Base-by-base conservation (phyloP, 108 stramenopile genomes). In the Cyclotella cryptica region DNA sequence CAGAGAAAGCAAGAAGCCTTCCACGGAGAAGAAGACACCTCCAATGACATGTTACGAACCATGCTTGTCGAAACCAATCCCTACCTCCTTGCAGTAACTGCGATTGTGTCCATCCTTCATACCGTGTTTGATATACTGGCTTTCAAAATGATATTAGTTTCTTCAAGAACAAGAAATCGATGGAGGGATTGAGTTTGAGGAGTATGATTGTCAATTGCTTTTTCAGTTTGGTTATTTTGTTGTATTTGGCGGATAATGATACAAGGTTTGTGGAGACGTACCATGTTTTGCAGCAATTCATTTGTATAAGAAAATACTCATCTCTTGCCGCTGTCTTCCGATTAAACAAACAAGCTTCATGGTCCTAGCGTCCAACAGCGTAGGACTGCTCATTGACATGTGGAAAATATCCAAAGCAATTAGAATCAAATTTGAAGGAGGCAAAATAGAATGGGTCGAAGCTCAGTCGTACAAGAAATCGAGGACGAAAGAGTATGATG, bases 91-190 rank as follows among this genome's bases (percentile, higher is more conserved):
- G 88, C 54, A 9, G 68, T 92, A 8, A 92, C 90, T 0, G 77
- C 79, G 0, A 44, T 90, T 66, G 93, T 92, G 1, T 84, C 87
- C 5, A 59, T 87, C 39, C 69, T 96, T 43, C 96, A 96, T 75
- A 83, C 87, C 18, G 60, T 96, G 7, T 95, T 96, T 79, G 94
- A 96, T 63, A 63, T 89, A 10, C 80, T 95, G 35, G 96, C 96
- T 28, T 95, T 96, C 85, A 88, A 87, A 93, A 90, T 59, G 94
- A 96, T 85, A 88, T 96, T 46, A 77, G 61, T 26, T 96, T 96
- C 66, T 96, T 92, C 91, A 84, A 88, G 69, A 77, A 84, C 19
- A 89, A 92, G 29, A 91, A 93, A 71, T 87, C 74, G 21, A 81
- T 92, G 85, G 91, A 88, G 63, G 96, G 96, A 11, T 59, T 96